A percentile compares a stretch with the other conserved stretches of the same genome.
Evolutionary conservation across 495 filamentous ascomycete genomes (phyloP).

Genomic region (Neohortaea acidophila): DNA sequence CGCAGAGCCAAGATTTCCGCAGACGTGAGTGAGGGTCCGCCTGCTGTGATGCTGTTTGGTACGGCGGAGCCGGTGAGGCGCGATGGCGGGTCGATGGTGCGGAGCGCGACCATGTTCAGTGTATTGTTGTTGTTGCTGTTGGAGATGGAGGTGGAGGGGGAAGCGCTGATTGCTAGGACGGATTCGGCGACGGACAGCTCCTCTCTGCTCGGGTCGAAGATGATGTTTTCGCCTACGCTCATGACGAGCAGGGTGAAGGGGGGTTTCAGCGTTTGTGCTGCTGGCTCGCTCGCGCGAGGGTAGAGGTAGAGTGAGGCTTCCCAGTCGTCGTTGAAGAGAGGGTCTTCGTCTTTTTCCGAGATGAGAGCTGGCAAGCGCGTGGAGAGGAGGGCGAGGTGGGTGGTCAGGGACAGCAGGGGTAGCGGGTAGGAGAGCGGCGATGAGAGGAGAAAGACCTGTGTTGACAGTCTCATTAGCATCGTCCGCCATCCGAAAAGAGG

Average conservation of each 20-base stretch:
- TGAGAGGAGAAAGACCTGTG: slow-evolving; percentile 47
- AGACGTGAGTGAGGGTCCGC: slow-evolving; percentile 38
- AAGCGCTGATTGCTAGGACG: slow-evolving; percentile 46
- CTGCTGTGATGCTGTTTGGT: slow-evolving; percentile 54
- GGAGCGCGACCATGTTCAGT: slow-evolving; percentile 35
- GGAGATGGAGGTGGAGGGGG: slow-evolving; percentile 8
- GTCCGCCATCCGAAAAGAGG: background rate
- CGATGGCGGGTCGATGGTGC: slow-evolving; percentile 55
- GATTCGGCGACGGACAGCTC: slow-evolving; percentile 86
- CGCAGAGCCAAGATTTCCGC: slow-evolving; percentile 30
- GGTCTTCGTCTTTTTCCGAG: slow-evolving; percentile 82
- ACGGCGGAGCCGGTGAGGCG: slow-evolving; percentile 55
- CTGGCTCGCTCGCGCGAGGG: slow-evolving; percentile 28
- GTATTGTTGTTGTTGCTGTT: slow-evolving; percentile 14
- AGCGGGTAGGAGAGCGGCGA: slow-evolving; percentile 82
- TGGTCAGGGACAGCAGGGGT: slow-evolving; percentile 80
- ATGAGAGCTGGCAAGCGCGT: slow-evolving; percentile 70
- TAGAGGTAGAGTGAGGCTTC: slow-evolving; percentile 64
- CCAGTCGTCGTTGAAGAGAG: slow-evolving; percentile 98
- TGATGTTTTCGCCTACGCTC: slow-evolving; percentile 68
- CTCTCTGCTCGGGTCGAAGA: slow-evolving; percentile 82
- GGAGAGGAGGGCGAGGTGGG: slow-evolving; percentile 84
- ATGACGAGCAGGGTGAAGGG: slow-evolving; percentile 84
- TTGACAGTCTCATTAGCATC: slow-evolving; percentile 4
- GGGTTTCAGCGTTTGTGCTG: slow-evolving; percentile 32